Evolutionary conservation across 768 basidiomycete genomes (phyloP), one percentile per base, ranked within the genome.

Genomic region (Punctularia strigosozonata): DNA sequence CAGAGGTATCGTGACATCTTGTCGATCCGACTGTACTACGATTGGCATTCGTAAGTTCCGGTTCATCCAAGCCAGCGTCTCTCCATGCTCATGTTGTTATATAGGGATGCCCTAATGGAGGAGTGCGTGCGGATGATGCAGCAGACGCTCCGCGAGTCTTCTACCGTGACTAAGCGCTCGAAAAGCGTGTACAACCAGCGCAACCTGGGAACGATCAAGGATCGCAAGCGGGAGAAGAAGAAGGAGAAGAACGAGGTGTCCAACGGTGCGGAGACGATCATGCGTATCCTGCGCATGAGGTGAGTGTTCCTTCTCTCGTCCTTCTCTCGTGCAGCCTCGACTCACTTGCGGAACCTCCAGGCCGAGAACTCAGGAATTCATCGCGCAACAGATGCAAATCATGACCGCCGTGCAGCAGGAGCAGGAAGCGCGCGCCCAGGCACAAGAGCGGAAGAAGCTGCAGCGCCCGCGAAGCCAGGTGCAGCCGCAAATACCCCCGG

Each of bases 111-210:
- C 8, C 61, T 88, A 22, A 91, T 88, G 83, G 85, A 95, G 58
- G 91, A 95, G 62, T 95, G 90, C 47, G 90, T 95, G 15, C 78
- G 86, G 6, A 84, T 90, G 67, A 91, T 94, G 79, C 91, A 94
- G 52, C 81, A 88, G 49, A 82, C 73, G 8, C 64, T 97, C 25
- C 74, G 82, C 12, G 69, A 73, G 4, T 69, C 79, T 1, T 76
- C 86, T 5, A 73, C 82, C 7, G 66, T 85, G 47, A 86, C 85
- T 67, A 87, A 85, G 57, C 80, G 90, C 7, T 83, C 79, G 2
- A 98, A 98, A 71, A 89, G 87, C 43, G 85, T 99, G 15, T 86
- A 89, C 46, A 67, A 78, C 10, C 91, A 94, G 51, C 77, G 90
- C 36, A 99, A 97, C 57, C 73, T 98, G 5, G 94, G 94, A 8